Percentiles rank a stretch among this genome's conserved stretches.
These are phyloP conservation scores for Debaryomyces subglobosus DNA, from an alignment of 1,139 yeast genomes.

Conservation along the genomic window DNA sequence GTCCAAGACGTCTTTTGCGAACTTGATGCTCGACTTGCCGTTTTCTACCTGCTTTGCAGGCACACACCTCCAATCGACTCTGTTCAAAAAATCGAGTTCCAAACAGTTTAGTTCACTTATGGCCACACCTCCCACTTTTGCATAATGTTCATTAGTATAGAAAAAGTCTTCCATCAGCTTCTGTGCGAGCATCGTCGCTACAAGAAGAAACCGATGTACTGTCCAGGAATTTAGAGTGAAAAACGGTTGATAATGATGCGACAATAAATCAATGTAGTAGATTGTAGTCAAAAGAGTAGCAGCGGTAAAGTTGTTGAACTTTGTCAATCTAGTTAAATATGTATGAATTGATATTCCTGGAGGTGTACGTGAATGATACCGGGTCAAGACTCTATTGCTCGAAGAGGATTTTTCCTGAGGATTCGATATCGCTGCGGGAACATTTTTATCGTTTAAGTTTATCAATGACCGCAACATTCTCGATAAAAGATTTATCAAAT, in stretches of 20 bases:
- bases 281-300: constrained; percentile 80
- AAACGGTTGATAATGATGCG: constrained; percentile 71
- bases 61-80: constrained; percentile 70
- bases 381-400: constrained; percentile 53
- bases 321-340: constrained; percentile 74
- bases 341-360: constrained; percentile 83
- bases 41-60: constrained; percentile 39
- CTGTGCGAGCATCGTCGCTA: constrained; percentile 89
- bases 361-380: constrained; percentile 92
- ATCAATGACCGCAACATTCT: constrained; percentile 80
- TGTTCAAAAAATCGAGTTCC: constrained; percentile 81
- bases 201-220: constrained; percentile 86
- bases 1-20: constrained; percentile 52
- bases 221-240: constrained; percentile 90
- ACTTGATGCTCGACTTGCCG: constrained; percentile 34
- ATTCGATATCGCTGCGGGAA: constrained; percentile 37
- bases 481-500: constrained; percentile 69
- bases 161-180: constrained; percentile 94
- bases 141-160: constrained; percentile 91
- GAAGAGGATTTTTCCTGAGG: constrained; percentile 22
- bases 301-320: constrained; percentile 83
- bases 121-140: constrained; percentile 94
- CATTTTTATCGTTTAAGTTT: constrained; percentile 63
- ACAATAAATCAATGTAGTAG: constrained; percentile 83
- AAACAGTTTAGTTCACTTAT: constrained; percentile 81